Evolutionary conservation across 805 yeast genomes (phyloP), one percentile per base, ranked within the genome.

Genomic region (Schwanniomyces occidentalis): DNA sequence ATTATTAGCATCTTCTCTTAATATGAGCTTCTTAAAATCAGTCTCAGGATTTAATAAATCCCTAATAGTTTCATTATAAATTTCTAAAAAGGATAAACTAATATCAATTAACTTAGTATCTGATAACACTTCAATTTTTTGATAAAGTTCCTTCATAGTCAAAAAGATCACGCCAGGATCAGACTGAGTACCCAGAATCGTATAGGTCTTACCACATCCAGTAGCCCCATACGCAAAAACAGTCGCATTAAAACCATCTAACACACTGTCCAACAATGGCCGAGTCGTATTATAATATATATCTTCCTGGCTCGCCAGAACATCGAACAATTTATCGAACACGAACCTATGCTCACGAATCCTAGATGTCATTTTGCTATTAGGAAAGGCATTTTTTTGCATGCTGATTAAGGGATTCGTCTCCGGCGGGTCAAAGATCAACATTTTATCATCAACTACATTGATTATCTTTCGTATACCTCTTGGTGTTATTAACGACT

Each of bases 221-320:
- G 98, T 90, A 18, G 98, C 95, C 1, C 98, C 98, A 56, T 90
- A 90, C 0, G 98, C 97, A 65, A 90, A 90, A 0, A 90, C 87
- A 0, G 96, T 88, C 5, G 95, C 82, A 56, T 91, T 89, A 59
- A 68, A 86, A 0, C 97, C 98, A 42, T 85, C 93, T 26, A 90
- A 56, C 0, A 88, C 80, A 24, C 82, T 74, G 41, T 81, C 87
- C 6, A 90, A 65, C 30, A 88, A 63, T 0, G 95, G 91, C 32
- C 71, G 65, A 0, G 95, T 78, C 1, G 95, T 86, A 19, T 60
- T 57, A 16, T 63, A 52, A 52, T 77, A 90, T 0, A 90, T 86
- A 5, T 82, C 82, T 7, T 71, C 66, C 50, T 90, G 96, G 0
- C 76, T 41, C 0, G 85, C 62, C 14, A 59, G 61, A 35, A 75